Base-by-base conservation (phyloP, 202 grass and related monocot genomes). In the Setaria italica region DNA sequence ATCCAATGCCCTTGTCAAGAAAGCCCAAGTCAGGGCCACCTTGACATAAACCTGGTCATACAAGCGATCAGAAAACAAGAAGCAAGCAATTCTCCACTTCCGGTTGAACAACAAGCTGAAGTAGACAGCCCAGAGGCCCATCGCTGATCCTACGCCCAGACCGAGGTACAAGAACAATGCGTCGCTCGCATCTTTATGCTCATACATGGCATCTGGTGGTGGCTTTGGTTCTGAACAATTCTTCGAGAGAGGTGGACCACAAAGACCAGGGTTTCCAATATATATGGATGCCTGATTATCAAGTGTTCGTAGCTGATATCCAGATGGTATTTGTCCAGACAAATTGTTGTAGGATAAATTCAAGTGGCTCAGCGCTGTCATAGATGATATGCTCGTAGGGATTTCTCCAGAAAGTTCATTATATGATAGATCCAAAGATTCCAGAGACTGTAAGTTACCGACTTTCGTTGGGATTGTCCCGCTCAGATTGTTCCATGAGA, bases 321-420 rank as follows among this genome's bases (percentile, higher is more conserved):
- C 65, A 1, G 19, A 75, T 15, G 85, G 85, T 63, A 87, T 84
- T 20, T 0, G 49, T 6, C 86, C 86, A 3, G 78, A 32, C 2
- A 88, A 15, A 80, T 88, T 59, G 15, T 88, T 91, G 2, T 78
- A 81, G 1, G 85, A 91, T 19, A 91, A 45, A 9, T 91, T 88
- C 62, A 91, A 72, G 66, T 9, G 35, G 5, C 1, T 19, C 34
- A 81, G 25, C 7, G 64, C 15, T 10, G 8, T 25, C 3, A 45
- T 19, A 55, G 3, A 7, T 11, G 78, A 80, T 29, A 80, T 11
- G 20, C 33, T 69, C 2, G 0, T 0, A 9, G 79, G 79, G 50
- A 81, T 55, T 55, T 81, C 49, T 6, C 79, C 79, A 16, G 7
- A 41, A 4, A 81, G 12, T 16, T n/a, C 20, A 70, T 81, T 81